Evolutionary conservation across 1,139 yeast genomes (phyloP), one percentile per base, ranked within the genome.

Genomic region (Kodamaea plutei): DNA sequence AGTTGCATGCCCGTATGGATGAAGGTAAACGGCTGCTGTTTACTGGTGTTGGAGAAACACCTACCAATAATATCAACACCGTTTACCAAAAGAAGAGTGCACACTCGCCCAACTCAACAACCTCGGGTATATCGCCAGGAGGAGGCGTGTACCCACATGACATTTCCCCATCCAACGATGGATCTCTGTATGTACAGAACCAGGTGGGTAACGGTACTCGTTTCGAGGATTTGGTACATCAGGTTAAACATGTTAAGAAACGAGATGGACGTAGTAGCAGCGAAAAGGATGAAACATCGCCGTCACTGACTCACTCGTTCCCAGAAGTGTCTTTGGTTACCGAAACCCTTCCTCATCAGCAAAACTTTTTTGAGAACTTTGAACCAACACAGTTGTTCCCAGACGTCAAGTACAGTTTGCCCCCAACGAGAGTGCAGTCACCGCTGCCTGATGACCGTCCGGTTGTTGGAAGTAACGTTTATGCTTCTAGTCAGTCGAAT

Each of bases 381-480:
- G 72, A 69, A 38, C 74, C 75, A 8, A 61, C 72, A 1, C 75
- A 70, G 41, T 61, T 70, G 45, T 70, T 70, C 40, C 75, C 75
- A 10, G 64, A 54, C 22, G 47, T 48, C 10, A 51, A 47, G 32
- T 45, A 42, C 28, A 63, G 71, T 40, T 40, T 51, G 15, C 68
- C 71, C 2, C 58, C 64, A 8, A 61, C 69, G 2, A 49, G 69
- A 36, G 58, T 57, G 1, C 70, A 63, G 37, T 59, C 69, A 4
- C 69, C 69, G 5, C 40, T 31, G 25, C 20, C 31, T 11, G 36
- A 21, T 3, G 26, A 29, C 6, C 17, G 23, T 11, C 10, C 27
- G 12, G 31, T 35, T 20, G 35, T 38, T 20, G 48, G 52, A 8
- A 41, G 47, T 23, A 44, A 48, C 29, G 41, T 45, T 8, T 43